Percentiles rank a stretch among this genome's conserved stretches.
Conservation (phyloP, 2,329 filamentous ascomycete genomes). For the Cryphonectria radicalis region DNA sequence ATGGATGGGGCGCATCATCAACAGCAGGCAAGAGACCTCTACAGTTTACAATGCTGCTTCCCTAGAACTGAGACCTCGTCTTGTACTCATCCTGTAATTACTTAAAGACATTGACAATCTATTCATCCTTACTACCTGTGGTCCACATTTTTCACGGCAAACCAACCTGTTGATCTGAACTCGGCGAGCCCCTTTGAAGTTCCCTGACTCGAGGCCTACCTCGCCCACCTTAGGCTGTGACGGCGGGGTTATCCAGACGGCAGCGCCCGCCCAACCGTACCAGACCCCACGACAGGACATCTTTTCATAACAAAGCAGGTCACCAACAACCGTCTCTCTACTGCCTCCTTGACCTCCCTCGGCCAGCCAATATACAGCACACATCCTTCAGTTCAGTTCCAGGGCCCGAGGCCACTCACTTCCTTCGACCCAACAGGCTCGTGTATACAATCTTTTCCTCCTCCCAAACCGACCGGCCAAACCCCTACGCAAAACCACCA, state of each 20-base stretch:
- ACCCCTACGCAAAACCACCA: not conserved
- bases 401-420: not conserved
- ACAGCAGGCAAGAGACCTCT: no score
- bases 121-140: no score
- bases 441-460: no score
- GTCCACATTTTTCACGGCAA: not conserved
- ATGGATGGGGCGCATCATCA: no score
- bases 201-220: not conserved
- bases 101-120: not conserved
- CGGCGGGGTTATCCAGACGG: not conserved
- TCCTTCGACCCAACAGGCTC: not conserved
- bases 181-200: not conserved
- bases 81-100: not conserved
- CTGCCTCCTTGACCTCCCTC: not conserved
- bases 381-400: no score
- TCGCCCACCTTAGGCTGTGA: not conserved
- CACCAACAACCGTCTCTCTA: not conserved
- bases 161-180: not conserved
- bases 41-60: not conserved
- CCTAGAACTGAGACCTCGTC: not conserved
- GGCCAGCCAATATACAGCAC: not conserved
- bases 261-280: not conserved
- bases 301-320: not conserved
- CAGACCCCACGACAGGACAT: not conserved
- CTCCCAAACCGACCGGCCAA: not conserved